A percentile compares a stretch with the other conserved stretches of the same genome.
These are phyloP conservation scores for Geum urbanum DNA, from an alignment of 306 rosid genomes.

Conservation along the genomic window DNA sequence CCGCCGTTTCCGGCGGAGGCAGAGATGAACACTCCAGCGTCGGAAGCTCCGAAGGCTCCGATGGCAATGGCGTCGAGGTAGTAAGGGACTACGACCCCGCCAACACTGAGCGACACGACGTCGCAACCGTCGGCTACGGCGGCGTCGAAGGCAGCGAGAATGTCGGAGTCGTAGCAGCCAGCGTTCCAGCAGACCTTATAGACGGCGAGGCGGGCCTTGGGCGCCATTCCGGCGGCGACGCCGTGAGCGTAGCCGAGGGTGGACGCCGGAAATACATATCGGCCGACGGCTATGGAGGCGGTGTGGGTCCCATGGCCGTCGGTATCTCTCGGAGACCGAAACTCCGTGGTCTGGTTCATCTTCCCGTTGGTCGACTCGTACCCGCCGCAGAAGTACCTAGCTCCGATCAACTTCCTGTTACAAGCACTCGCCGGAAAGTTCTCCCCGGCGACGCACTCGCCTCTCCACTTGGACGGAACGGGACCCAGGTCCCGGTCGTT, in stretches of 20 bases:
- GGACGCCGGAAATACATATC: constrained; percentile 73
- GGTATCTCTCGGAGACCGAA: constrained; percentile 73
- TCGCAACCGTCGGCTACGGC: constrained; percentile 77
- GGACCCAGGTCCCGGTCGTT: constrained; percentile 61
- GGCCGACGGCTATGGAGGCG: constrained; percentile 78
- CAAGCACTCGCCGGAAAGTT: constrained; percentile 52
- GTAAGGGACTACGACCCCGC: constrained; percentile 87
- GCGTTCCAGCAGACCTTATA: constrained; percentile 81
- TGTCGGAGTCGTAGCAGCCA: constrained; percentile 80
- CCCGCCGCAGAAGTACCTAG: constrained; percentile 58
- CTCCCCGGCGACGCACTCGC: constrained; percentile 49
- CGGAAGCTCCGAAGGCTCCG: constrained; percentile 58
- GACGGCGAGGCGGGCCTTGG: constrained; percentile 73
- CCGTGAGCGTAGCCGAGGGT: constrained; percentile 74
- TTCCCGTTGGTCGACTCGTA: constrained; percentile 72
- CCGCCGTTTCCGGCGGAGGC: constrained; percentile 90
- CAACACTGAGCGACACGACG: constrained; percentile 77
- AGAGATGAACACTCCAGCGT: constrained; percentile 64
- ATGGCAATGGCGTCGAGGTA: constrained; percentile 75
- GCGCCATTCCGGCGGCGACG: constrained; percentile 86
- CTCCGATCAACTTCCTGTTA: constrained; percentile 79
- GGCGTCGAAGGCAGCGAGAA: constrained; percentile 80
- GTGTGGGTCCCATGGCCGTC: constrained; percentile 93
- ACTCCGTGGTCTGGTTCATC: constrained; percentile 66
- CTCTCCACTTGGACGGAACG: constrained; percentile 75